Evolutionary conservation across 768 basidiomycete species (phyloP), one percentile per base, ranked within the genome.

Genomic region (Suillus alpinus): DNA sequence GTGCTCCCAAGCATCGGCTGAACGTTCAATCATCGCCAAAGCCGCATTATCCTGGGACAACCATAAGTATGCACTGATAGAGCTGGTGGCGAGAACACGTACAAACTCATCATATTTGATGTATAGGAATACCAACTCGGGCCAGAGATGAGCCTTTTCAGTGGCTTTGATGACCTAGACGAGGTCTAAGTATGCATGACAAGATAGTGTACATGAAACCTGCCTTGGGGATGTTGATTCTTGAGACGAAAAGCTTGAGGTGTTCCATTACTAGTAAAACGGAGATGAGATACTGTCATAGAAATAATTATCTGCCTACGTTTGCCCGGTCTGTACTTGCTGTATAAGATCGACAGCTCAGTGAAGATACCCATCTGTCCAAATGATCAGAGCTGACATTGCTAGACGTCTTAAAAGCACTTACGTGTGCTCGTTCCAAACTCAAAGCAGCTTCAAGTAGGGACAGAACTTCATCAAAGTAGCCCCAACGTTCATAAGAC

Each of bases 1-100:
- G 78, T 99, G 97, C 60, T 99, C 97, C 95, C 95, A 99, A 53
- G 95, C 94, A 75, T 97, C 94, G n/a, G 93, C 85, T 2, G 97
- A 92, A 20, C 95, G 89, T 74, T 99, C 97, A 73, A 98, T 98
- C 95, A 98, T 99, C 4, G 95, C 94, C 66, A 98, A 81, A 40
- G 96, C 93, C 36, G 97, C 96, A 69, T 99, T 98, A 73, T 98
- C 97, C 86, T 94, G 43, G 59, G 66, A 46, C 32, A 31, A 61
- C 61, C 34, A 52, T 58, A 16, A 47, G 63, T 56, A 37, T 36
- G 26, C 55, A 34, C 56, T 44, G 5, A 40, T 13, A 52, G 14
- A 36, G 32, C 37, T 6, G 18, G 64, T 47, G 61, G 43, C 34
- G n/a, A 18, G 53, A 12, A 12, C 36, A 82, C 88, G 65, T 64